Evolutionary conservation across 352 stramenopile genomes (phyloP).

Genomic region (Elongisporangium anandrum): DNA sequence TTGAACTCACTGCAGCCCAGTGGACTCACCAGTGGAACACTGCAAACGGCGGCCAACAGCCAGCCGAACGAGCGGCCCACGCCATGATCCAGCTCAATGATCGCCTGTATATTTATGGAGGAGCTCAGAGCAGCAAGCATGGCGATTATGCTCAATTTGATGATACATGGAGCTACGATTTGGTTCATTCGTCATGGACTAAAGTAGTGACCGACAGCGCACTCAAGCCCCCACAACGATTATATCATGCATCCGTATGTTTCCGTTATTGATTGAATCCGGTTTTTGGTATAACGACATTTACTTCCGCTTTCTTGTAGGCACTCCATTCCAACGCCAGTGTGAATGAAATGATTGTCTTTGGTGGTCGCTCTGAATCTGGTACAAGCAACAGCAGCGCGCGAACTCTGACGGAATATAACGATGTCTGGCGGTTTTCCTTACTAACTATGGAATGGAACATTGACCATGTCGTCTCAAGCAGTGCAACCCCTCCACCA

Average conservation of each 20-base stretch:
- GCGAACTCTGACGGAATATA: slow-evolving; percentile 29
- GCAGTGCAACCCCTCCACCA: slow-evolving; percentile 16
- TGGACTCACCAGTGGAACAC: background rate
- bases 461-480: background rate
- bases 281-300: too few relatives aligned
- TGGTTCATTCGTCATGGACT: slow-evolving; percentile 23
- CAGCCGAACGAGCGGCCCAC: slow-evolving; percentile 50
- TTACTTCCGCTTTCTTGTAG: too few relatives aligned
- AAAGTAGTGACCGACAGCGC: slow-evolving; percentile 20
- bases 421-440: slow-evolving; percentile 46
- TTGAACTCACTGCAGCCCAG: too few relatives aligned
- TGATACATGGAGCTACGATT: slow-evolving; percentile 63
- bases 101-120: slow-evolving; percentile 57
- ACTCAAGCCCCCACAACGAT: slow-evolving; percentile 27
- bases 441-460: slow-evolving; percentile 5
- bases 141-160: slow-evolving; percentile 36
- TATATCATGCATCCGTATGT: background rate
- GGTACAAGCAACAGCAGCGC: too few relatives aligned
- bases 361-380: slow-evolving; percentile 40
- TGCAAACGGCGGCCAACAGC: slow-evolving; percentile 8
- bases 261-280: background rate
- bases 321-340: slow-evolving; percentile 33
- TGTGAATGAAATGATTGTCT: slow-evolving; percentile 42
- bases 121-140: slow-evolving; percentile 26
- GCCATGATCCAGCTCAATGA: slow-evolving; percentile 40